These are phyloP conservation scores for Quercus rubra DNA, from an alignment of 306 rosid species.

Conservation along the genomic window DNA sequence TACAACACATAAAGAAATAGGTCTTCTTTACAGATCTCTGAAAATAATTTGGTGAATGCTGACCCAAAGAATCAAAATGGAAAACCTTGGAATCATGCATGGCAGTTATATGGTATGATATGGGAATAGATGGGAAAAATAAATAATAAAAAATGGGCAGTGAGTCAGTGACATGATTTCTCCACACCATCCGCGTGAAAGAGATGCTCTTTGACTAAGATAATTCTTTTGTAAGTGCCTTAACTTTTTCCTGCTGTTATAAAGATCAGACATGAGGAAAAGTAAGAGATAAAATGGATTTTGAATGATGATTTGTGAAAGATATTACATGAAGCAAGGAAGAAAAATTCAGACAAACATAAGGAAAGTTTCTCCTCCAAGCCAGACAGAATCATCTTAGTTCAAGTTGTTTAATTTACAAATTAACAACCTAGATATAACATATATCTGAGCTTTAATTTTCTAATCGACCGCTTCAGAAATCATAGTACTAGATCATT, in stretches of 20 bases:
- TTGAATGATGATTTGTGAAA: not conserved
- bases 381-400: not conserved
- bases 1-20: not conserved
- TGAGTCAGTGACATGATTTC: too few species aligned
- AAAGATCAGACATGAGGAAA: not conserved
- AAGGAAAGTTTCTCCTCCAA: not conserved
- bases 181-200: too few species aligned
- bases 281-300: not conserved
- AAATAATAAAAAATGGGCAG: not conserved
- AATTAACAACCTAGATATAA: not conserved
- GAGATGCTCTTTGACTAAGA: too few species aligned
- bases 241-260: too few species aligned
- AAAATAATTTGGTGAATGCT: not conserved
- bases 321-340: not conserved
- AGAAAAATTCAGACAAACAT: not conserved
- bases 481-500: not conserved
- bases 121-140: not conserved
- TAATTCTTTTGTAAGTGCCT: too few species aligned
- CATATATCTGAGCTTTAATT: not conserved
- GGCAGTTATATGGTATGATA: not conserved
- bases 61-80: not conserved
- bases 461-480: not conserved
- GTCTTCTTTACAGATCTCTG: not conserved
- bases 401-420: not conserved
- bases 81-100: not conserved